Evolutionary conservation across 2,329 filamentous ascomycete genomes (phyloP), one percentile per base, ranked within the genome.

Genomic region (Ophiostoma ulmi): DNA sequence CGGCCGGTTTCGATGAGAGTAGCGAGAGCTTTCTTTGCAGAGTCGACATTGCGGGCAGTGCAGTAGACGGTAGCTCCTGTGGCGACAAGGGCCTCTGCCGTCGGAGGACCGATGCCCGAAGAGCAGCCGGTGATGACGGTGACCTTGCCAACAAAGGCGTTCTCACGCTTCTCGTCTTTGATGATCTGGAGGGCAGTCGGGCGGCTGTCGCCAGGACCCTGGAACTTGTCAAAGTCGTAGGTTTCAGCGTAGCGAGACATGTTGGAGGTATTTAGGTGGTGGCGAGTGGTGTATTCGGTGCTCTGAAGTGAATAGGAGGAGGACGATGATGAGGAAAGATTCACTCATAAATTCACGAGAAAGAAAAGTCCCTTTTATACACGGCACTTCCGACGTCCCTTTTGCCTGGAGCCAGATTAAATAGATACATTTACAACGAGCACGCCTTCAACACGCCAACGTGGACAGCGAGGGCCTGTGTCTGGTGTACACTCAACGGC

Each of bases 61-160:
- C 52, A 75, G 73, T 79, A 84, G 52, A 83, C 73, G 22, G 76
- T 80, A 20, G 81, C 81, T 14, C 83, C 83, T 8, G 22, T 58
- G 22, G 52, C 52, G 52, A 58, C n/a, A 26, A 58, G 52, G 13
- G 52, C 52, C 52, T 58, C 52, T 10, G 10, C n/a, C 2, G 52
- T 58, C 22, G 52, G 52, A 10, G 22, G 52, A 14, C 52, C 22
- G 22, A 31, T 58, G 11, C 52, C 52, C 3, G 52, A 58, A 1
- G 52, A 58, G 52, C 52, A 58, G 52, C 52, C 52, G 3, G 52
- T 58, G 11, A 58, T 58, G 52, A 58, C 11, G 7, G 52, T 22
- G 5, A 14, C 52, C 22, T 58, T 58, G n/a, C 52, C 52, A 13
- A 5, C 22, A 14, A 58, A 58, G 52, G 52, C 52, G 52, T 26